Percentiles rank a stretch among this genome's conserved stretches.
Conservation (phyloP, 169 alveolate genomes). For the Plasmodium gonderi region DNA sequence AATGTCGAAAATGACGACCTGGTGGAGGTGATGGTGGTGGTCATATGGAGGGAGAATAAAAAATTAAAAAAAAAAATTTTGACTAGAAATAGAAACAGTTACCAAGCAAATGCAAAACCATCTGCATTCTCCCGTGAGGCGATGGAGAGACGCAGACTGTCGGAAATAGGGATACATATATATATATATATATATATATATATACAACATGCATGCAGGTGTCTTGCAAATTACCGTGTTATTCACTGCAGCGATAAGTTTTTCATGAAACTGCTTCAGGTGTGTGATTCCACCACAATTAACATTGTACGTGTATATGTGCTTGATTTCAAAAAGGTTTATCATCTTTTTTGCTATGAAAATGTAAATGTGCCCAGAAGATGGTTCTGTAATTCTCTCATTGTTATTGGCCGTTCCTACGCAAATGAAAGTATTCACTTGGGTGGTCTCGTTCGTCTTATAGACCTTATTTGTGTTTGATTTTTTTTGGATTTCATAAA, state of each 20-base stretch:
- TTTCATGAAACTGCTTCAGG: slow-evolving; percentile 25
- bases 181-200: too few species aligned
- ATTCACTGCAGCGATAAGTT: slow-evolving; percentile 23
- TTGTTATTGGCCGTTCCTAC: slow-evolving; percentile 61
- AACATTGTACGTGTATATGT: slow-evolving; percentile 51
- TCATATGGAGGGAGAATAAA: too few species aligned
- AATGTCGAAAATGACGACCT: slow-evolving; percentile 54
- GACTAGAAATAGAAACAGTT: background rate
- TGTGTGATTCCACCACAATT: slow-evolving; percentile 58
- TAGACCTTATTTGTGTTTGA: background rate
- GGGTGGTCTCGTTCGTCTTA: background rate
- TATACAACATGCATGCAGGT: background rate
- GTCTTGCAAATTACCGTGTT: slow-evolving; percentile 16
- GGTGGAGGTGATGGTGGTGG: background rate
- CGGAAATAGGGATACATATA: too few species aligned
- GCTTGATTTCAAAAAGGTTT: slow-evolving; percentile 58
- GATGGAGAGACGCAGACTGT: too few species aligned
- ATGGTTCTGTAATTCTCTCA: slow-evolving; percentile 45
- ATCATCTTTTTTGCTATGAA: slow-evolving; percentile 45
- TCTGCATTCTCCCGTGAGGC: too few species aligned
- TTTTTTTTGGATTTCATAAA: slow-evolving; percentile 13
- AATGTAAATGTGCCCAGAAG: slow-evolving; percentile 52
- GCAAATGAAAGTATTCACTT: slow-evolving; percentile 18
- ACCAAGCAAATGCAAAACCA: too few species aligned
- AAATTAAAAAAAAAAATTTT: background rate